phyloP scores from a whole-genome alignment of 257 asterid genomes.

The Nicotiana benthamiana region DNA sequence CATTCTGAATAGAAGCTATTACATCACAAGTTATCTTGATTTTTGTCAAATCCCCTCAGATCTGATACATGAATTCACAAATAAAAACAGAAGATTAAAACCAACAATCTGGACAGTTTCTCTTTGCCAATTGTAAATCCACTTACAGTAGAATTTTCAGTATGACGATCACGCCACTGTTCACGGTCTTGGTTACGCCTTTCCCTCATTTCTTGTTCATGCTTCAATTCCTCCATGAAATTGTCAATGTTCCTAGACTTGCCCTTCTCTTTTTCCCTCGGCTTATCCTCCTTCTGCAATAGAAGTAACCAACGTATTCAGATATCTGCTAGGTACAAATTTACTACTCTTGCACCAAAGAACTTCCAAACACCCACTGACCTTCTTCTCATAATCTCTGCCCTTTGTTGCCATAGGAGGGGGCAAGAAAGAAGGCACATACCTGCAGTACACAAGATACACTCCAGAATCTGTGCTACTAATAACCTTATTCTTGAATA shows the following conservation, averaged over 20 bases:
- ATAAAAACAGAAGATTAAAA: background rate
- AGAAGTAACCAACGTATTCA: slow-evolving; percentile 11
- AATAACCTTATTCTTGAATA: slow-evolving; percentile 19
- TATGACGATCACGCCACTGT: slow-evolving; percentile 63
- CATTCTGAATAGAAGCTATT: background rate
- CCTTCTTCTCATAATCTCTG: slow-evolving; percentile 83
- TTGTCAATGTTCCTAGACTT: slow-evolving; percentile 83
- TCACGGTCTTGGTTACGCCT: slow-evolving; percentile 88
- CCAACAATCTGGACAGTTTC: background rate
- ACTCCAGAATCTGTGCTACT: slow-evolving; percentile 41
- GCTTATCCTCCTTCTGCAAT: slow-evolving; percentile 76
- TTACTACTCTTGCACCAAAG: slow-evolving; percentile 5
- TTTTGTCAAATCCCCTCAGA: background rate
- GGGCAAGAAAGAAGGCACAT: slow-evolving; percentile 90
- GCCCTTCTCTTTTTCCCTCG: slow-evolving; percentile 75
- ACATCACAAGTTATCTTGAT: background rate
- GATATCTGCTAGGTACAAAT: slow-evolving; percentile 8
- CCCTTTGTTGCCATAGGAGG: slow-evolving; percentile 87
- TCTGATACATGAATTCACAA: background rate
- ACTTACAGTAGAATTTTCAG: slow-evolving; percentile 65
- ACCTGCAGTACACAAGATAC: slow-evolving; percentile 66
- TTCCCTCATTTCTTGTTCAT: slow-evolving; percentile 90
- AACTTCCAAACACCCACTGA: slow-evolving; percentile 15
- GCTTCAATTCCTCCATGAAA: slow-evolving; percentile 96
- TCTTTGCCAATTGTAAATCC: background rate